These are phyloP conservation scores for Ophiobolus disseminans DNA, from an alignment of 2,329 filamentous ascomycete genomes.

Conservation along the genomic window DNA sequence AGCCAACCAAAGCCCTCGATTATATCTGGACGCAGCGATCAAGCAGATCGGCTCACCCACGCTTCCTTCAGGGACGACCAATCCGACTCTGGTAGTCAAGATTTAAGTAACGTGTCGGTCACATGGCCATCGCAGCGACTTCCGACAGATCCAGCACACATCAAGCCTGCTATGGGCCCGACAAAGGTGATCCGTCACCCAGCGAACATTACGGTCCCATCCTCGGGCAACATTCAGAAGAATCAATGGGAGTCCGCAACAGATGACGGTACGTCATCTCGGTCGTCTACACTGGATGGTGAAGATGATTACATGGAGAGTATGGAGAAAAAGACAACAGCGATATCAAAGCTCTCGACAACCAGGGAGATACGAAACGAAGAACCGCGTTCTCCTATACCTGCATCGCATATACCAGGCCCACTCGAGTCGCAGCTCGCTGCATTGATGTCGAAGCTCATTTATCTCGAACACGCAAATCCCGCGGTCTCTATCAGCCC, in stretches of 20 bases:
- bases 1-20: slow-evolving; percentile 27
- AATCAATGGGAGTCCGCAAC: slow-evolving; percentile 15
- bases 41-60: slow-evolving; percentile 3
- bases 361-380: slow-evolving; percentile 20
- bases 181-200: too few relatives aligned
- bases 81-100: too few relatives aligned
- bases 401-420: slow-evolving; percentile 38
- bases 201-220: too few relatives aligned
- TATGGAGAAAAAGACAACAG: slow-evolving; percentile 35
- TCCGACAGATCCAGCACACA: too few relatives aligned
- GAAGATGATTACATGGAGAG: slow-evolving; percentile 39
- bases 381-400: slow-evolving; percentile 24
- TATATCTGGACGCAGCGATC: not conserved
- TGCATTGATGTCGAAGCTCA: slow-evolving; percentile 47
- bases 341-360: slow-evolving; percentile 28
- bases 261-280: slow-evolving; percentile 44
- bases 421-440: slow-evolving; percentile 47
- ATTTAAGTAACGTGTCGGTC: too few relatives aligned
- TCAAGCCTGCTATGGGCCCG: too few relatives aligned
- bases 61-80: too few relatives aligned
- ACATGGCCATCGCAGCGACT: too few relatives aligned
- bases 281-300: slow-evolving; percentile 43
- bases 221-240: not conserved
- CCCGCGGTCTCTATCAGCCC: slow-evolving; percentile 46
- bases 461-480: slow-evolving; percentile 44